A percentile compares a stretch with the other conserved stretches of the same genome.
Conservation (phyloP, 768 basidiomycete species). For the Pseudohyphozyma bogoriensis region DNA sequence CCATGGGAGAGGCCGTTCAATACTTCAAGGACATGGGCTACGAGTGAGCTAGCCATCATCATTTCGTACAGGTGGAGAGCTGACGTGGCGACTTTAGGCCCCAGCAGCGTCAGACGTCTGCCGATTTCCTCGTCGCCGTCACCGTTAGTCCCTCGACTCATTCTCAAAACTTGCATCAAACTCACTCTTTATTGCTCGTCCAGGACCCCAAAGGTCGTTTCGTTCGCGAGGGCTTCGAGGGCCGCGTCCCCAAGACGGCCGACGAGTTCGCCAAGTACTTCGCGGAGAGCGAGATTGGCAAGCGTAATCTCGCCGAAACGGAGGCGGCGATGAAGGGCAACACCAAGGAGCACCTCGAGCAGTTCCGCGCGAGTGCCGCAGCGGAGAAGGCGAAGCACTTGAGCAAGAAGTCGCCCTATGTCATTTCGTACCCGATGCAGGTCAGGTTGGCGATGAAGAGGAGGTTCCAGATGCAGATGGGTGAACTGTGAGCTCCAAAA, state of each 20-base stretch:
- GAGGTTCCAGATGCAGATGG: constrained; percentile 44
- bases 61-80: no score
- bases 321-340: constrained; percentile 33
- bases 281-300: constrained; percentile 39
- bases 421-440: constrained; percentile 46
- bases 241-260: constrained; percentile 42
- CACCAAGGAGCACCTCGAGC: constrained; percentile 23
- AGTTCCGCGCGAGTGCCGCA: constrained; percentile 38
- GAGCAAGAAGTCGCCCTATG: constrained; percentile 41
- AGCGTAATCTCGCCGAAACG: constrained; percentile 32
- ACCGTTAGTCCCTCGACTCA: no score
- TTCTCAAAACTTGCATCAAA: no score
- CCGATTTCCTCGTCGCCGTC: constrained; percentile 39
- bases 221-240: constrained; percentile 36
- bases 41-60: constrained; percentile 33
- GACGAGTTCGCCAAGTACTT: constrained; percentile 43
- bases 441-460: constrained; percentile 44
- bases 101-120: constrained; percentile 37
- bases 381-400: constrained; percentile 40
- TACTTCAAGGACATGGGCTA: constrained; percentile 59
- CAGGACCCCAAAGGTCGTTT: constrained; percentile 61
- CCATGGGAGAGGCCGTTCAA: constrained; percentile 52
- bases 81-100: no score
- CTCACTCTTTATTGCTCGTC: no score
- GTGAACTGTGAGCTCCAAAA: no score